Evolutionary conservation across 2,329 filamentous ascomycete genomes (phyloP), one percentile per base, ranked within the genome.

Genomic region (Anthostomella pinea): DNA sequence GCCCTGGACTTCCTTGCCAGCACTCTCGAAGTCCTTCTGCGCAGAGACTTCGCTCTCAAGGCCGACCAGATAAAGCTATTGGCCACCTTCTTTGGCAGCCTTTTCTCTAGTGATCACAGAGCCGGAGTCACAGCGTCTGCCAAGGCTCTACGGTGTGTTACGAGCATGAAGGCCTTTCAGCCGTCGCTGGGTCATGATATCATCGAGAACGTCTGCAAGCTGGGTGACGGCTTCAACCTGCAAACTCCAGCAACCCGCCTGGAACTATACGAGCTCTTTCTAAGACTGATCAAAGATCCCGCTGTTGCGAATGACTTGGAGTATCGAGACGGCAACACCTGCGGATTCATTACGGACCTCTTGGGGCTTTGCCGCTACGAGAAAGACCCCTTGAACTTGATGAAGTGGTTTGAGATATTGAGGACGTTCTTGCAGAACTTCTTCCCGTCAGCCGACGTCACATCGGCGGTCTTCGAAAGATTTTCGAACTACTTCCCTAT

Each of bases 401-500:
- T 79, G 55, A 59, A 66, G 3, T 81, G 77, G 77, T 80, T 81
- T 47, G 65, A 64, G 18, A 71, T 72, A 17, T 45, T 78, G 15
- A 57, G 59, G 33, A 51, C 53, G 3, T 68, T 79, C 19, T 54
- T 77, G 7, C 54, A 62, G 3, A 61, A 65, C 10, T 77, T 72
- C 33, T 59, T 63, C 0, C 62, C 68, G 1, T 67, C 72, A 0
- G 43, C 65, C 4, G 69, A 72, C 7, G 59, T 75, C 2, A 60
- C 68, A 7, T 67, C 69, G 20, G 68, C 72, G 37, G 63, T 75
- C 2, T 80, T 78, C 53, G 69, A 68, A 36, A 59, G 68, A 1
- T 79, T 77, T 56, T 78, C 77, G 10, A 72, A 72, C 19, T 81
- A 80, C 53, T 81, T 79, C 43, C 77, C 77, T 11, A 80, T 81